Evolutionary conservation across 2,329 filamentous ascomycete species (phyloP).

Genomic region (Nemania sp.): DNA sequence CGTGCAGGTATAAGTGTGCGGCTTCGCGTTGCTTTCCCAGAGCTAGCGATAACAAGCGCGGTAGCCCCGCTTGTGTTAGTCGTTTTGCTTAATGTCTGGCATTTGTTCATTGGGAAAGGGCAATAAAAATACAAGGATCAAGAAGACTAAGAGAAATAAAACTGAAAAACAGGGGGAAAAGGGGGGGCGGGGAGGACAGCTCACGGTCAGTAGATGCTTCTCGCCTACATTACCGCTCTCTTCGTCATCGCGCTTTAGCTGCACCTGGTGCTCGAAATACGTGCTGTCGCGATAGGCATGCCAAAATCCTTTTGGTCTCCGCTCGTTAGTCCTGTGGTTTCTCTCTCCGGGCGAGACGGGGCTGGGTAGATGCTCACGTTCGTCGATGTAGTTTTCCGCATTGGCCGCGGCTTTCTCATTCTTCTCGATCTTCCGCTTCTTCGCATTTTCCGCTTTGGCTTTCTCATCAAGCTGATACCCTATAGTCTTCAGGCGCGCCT

Average conservation of each 20-base stretch:
- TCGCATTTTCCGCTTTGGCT: slow-evolving; percentile 32
- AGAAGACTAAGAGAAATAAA: neutral
- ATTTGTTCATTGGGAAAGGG: no score
- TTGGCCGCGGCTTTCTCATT: neutral
- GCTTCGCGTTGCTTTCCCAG: slow-evolving; percentile 65
- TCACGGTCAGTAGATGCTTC: slow-evolving; percentile 62
- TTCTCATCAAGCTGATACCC: slow-evolving; percentile 48
- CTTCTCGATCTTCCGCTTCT: slow-evolving; percentile 34
- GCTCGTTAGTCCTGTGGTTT: neutral
- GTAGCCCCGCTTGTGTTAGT: no score
- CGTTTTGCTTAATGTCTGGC: no score
- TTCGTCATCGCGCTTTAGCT: slow-evolving; percentile 57
- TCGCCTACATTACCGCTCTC: slow-evolving; percentile 54
- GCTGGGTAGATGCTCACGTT: slow-evolving; percentile 1
- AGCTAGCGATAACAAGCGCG: slow-evolving; percentile 51
- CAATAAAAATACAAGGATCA: no score
- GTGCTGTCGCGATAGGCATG: slow-evolving; percentile 66
- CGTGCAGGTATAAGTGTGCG: slow-evolving; percentile 64
- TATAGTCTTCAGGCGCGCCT: slow-evolving; percentile 37
- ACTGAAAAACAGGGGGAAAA: neutral
- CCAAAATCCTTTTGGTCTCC: slow-evolving; percentile 9
- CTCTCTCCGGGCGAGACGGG: neutral
- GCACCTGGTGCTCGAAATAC: slow-evolving; percentile 66
- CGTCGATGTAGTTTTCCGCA: slow-evolving; percentile 5
- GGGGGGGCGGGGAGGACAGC: slow-evolving; percentile 27